These are phyloP conservation scores for Salvia miltiorrhiza DNA, from an alignment of 257 asterid genomes.

Conservation along the genomic window DNA sequence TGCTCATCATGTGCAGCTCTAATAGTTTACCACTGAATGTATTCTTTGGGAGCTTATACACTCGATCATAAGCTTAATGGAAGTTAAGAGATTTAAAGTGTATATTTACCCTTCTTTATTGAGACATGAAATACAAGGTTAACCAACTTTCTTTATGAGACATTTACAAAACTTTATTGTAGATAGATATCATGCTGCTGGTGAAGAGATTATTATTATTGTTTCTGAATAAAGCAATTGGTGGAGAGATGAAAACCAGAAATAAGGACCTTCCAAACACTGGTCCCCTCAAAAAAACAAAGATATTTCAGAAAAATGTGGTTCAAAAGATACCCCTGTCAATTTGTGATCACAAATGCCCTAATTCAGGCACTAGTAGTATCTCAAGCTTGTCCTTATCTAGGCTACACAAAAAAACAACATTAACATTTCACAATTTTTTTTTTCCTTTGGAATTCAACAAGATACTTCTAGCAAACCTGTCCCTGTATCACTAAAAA, in stretches of 20 bases:
- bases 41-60: no score
- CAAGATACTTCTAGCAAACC: background rate
- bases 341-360: conserved; percentile 10
- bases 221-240: no score
- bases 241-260: background rate
- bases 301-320: conserved; percentile 20
- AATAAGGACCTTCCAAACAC: background rate
- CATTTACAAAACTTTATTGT: no score
- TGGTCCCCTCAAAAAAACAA: background rate
- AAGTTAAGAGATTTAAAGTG: no score
- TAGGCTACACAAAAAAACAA: background rate
- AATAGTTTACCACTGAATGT: no score
- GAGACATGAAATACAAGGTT: no score
- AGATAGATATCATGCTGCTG: no score
- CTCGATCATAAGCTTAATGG: no score
- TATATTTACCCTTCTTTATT: no score
- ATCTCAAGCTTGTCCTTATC: background rate
- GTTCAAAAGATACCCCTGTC: conserved; percentile 1
- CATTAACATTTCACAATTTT: background rate
- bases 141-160: no score
- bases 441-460: background rate
- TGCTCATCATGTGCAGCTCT: no score
- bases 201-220: no score
- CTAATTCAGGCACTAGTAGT: background rate
- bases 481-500: background rate